Evolutionary conservation across 1,284 basidiomycete species (phyloP).

Genomic region (Cutaneotrichosporon sp.): DNA sequence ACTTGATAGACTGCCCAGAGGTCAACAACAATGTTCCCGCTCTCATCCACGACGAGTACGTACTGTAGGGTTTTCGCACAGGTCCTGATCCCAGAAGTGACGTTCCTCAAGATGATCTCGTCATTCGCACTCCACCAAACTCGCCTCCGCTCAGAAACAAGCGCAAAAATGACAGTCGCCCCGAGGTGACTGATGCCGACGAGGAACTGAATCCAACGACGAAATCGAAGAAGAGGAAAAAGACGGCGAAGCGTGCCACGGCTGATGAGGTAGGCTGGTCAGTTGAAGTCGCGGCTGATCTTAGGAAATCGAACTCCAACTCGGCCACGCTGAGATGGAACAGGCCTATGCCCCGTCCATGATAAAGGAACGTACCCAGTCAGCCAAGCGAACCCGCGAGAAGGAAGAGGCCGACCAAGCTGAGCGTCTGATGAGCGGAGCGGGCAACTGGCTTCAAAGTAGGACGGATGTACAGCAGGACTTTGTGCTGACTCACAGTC

Average conservation of each 20-base stretch:
- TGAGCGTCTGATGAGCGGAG: conserved; percentile 22
- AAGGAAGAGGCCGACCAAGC: conserved; percentile 11
- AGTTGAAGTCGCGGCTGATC: no score
- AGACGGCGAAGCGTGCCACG: background rate
- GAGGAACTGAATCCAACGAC: background rate
- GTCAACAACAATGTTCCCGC: background rate
- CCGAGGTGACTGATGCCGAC: conserved; percentile 1
- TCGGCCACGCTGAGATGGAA: conserved; percentile 10
- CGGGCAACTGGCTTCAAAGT: conserved; percentile 5
- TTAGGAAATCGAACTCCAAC: conserved; percentile 5
- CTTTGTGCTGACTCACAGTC: conserved; percentile 21
- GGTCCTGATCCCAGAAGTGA: no score
- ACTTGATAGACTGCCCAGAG: no score
- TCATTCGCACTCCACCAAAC: background rate
- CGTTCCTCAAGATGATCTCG: background rate
- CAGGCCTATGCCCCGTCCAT: conserved; percentile 20
- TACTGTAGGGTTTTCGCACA: no score
- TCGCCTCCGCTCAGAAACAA: background rate
- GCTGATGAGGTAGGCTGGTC: no score
- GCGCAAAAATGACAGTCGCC: background rate
- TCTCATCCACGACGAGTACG: background rate
- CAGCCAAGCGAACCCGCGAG: conserved; percentile 11
- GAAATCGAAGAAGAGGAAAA: background rate
- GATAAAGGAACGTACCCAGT: conserved; percentile 10
- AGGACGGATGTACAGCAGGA: no score